Evolutionary conservation across 192 early-diverging fungal genomes (phyloP), one percentile per base, ranked within the genome.

Genomic region (Coemansia sp.): DNA sequence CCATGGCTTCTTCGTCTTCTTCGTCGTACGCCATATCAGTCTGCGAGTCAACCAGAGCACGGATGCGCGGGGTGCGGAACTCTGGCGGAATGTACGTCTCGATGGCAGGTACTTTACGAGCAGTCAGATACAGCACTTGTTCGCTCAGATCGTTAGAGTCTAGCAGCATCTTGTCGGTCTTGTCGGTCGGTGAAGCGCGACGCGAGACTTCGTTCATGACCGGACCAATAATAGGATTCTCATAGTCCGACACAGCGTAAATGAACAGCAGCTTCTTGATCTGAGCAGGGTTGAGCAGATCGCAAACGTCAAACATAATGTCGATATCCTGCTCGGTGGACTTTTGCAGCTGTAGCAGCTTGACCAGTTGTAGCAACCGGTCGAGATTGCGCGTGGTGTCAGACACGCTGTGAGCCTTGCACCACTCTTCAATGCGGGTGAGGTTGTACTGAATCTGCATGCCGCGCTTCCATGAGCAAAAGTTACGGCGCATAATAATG

Each of bases 391-490:
- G 83, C 2, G 85, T 88, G 39, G 89, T 88, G 73, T 99, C 98
- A 24, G 90, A 84, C 17, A 97, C 90, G 37, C 89, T 89, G 73
- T 98, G 94, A 19, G 90, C 88, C 75, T 95, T 96, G 87, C 95
- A 98, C 98, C 98, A 99, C 73, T 99, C 98, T 76, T 97, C 94
- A 63, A 99, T 87, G 19, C 95, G 87, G 3, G 93, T 92, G 49
- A 98, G 89, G 62, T 99, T 99, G 84, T 97, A 99, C 83, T 98
- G 96, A 68, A 99, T 96, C 86, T 99, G 98, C 86, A 96, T 94
- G 73, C 94, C 94, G 69, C 97, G 90, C 80, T 99, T 98, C 94
- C 96, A 98, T 22, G 97, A 97, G 84, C 93, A 97, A 65, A 97
- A 99, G 85, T 97, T 97, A 59, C 94, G 92, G 49, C 98, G 86